A percentile compares a stretch with the other conserved stretches of the same genome.
phyloP scores from a whole-genome alignment of 1,284 basidiomycete genomes.

The Microbotryomycetes sp. region DNA sequence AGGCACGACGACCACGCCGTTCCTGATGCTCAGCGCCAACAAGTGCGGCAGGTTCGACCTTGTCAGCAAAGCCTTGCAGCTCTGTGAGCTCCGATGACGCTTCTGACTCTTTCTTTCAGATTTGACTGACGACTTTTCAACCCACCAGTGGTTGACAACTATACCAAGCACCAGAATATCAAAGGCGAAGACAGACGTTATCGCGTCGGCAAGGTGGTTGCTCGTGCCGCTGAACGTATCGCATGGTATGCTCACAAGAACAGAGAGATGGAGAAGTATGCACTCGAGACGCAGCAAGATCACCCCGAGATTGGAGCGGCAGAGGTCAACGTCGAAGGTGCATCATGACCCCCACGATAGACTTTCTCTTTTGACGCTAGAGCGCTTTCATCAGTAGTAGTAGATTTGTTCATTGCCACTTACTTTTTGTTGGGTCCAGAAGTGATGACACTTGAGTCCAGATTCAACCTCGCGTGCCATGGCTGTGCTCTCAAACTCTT shows the following conservation, averaged over 20 bases:
- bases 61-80: conserved; percentile 44
- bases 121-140: conserved; percentile 34
- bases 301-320: conserved; percentile 27
- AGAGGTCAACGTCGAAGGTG: conserved; percentile 15
- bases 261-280: conserved; percentile 43
- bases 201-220: conserved; percentile 36
- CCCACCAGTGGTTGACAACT: conserved; percentile 24
- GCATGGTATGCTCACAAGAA: conserved; percentile 45
- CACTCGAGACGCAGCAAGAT: conserved; percentile 37
- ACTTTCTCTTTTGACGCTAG: no score
- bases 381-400: no score
- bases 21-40: conserved; percentile 47
- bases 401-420: no score
- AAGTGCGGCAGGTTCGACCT: conserved; percentile 46
- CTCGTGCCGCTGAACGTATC: conserved; percentile 42
- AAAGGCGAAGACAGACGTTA: conserved; percentile 21
- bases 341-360: no score
- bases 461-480: no score
- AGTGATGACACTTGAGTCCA: no score
- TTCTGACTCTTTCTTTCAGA: neutral
- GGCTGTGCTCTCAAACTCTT: no score
- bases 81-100: conserved; percentile 12
- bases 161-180: conserved; percentile 18
- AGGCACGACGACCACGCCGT: conserved; percentile 48
- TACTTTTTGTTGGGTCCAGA: no score